Conservation (phyloP, 2,329 filamentous ascomycete species). For the Helotiales sp. region DNA sequence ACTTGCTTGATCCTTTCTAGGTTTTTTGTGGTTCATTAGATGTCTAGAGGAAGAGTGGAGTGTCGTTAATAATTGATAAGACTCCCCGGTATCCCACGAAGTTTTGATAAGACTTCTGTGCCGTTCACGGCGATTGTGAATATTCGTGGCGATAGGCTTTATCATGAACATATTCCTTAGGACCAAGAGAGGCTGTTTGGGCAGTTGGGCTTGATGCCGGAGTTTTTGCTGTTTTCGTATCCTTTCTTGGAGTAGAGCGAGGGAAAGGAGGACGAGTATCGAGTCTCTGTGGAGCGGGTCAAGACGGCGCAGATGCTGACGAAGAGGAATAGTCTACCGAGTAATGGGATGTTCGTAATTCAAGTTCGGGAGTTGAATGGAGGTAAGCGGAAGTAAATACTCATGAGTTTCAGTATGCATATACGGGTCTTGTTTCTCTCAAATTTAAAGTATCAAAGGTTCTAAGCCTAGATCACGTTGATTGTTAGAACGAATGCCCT, state of each 20-base stretch:
- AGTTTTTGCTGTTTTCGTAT: constrained; percentile 51
- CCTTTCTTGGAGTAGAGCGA: constrained; percentile 42
- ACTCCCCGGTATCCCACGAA: constrained; percentile 47
- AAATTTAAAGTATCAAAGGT: too few relatives aligned
- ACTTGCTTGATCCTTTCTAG: not conserved
- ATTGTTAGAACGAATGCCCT: too few relatives aligned
- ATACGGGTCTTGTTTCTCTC: too few relatives aligned
- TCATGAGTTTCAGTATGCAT: not conserved
- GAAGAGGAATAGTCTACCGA: constrained; percentile 56
- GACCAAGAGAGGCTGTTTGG: constrained; percentile 66
- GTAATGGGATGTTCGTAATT: constrained; percentile 56
- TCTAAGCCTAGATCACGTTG: too few relatives aligned
- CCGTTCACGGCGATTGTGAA: constrained; percentile 70
- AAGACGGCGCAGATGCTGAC: constrained; percentile 56
- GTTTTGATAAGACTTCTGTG: constrained; percentile 56
- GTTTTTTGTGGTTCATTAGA: not conserved
- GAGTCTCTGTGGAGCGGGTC: constrained; percentile 61
- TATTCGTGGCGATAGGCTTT: constrained; percentile 69
- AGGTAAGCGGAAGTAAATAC: not conserved
- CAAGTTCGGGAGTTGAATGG: constrained; percentile 31
- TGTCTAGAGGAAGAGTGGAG: not conserved
- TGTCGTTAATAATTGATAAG: not conserved
- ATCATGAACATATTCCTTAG: constrained; percentile 74
- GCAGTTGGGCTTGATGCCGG: constrained; percentile 61
- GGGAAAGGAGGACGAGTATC: constrained; percentile 53